Evolutionary conservation across 129 eudicot genomes (phyloP).

Genomic region (Chrysanthemum seticuspe): DNA sequence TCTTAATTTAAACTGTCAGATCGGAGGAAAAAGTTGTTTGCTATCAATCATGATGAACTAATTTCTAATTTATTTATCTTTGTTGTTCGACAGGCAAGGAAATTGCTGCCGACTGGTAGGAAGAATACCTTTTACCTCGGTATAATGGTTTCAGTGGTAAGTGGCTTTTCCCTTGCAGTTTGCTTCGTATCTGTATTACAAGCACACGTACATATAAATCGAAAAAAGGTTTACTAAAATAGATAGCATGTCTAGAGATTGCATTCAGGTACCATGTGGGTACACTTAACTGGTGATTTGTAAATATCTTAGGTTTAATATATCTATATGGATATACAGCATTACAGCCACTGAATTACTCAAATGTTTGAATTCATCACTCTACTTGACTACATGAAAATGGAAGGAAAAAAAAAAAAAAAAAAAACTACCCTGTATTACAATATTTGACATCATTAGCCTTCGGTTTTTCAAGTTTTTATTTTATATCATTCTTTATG

Average conservation of each 20-base stretch:
- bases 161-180: constrained; percentile 20
- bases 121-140: constrained; percentile 60
- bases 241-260: neutral
- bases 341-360: constrained; percentile 9
- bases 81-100: constrained; percentile 56
- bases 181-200: neutral
- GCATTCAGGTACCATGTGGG: neutral
- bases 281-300: neutral
- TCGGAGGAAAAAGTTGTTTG: neutral
- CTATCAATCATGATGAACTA: neutral
- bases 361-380: neutral
- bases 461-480: neutral
- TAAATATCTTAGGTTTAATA: neutral
- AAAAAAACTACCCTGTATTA: neutral
- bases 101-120: constrained; percentile 77
- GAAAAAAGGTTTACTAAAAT: neutral
- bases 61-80: constrained; percentile 10
- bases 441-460: neutral
- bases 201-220: neutral
- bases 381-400: too few relatives aligned
- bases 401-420: neutral
- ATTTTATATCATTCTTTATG: neutral
- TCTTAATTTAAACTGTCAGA: neutral
- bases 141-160: constrained; percentile 57
- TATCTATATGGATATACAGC: neutral